Evolutionary conservation across 371 early-diverging fungal genomes (phyloP).

Genomic region (Thermomucor indicae-seudaticae): DNA sequence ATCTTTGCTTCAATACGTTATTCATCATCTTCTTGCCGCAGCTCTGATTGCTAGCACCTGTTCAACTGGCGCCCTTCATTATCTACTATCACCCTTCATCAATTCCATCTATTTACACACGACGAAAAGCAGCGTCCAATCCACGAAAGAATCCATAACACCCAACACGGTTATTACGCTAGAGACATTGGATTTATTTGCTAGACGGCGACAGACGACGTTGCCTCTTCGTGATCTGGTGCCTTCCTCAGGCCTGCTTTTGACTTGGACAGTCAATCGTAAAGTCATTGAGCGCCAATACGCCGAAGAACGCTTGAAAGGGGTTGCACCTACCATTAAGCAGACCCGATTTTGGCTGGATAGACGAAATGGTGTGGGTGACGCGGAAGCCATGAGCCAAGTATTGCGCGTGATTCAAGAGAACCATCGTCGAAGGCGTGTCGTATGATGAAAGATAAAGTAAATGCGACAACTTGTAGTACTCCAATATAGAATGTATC

Average conservation of each 20-base stretch:
- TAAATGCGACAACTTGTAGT: neutral
- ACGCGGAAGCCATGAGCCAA: conserved; percentile 28
- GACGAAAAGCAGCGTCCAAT: neutral
- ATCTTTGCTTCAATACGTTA: too few species aligned
- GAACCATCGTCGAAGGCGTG: conserved; percentile 17
- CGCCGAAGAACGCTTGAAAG: too few species aligned
- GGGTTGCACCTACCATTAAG: conserved; percentile 9
- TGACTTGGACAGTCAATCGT: conserved; percentile 36
- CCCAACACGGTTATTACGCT: conserved; percentile 36
- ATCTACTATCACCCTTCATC: conserved; percentile 39
- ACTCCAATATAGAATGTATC: neutral
- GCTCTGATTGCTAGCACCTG: conserved; percentile 40
- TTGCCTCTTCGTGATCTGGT: conserved; percentile 25
- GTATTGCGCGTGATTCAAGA: conserved; percentile 35
- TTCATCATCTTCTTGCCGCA: too few species aligned
- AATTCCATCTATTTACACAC: conserved; percentile 29
- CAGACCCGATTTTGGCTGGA: conserved; percentile 47
- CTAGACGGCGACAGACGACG: conserved; percentile 25
- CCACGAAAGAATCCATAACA: conserved; percentile 15
- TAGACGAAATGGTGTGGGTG: conserved; percentile 29
- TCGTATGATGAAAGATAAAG: conserved; percentile 15
- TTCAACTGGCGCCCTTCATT: conserved; percentile 44
- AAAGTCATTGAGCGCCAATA: too few species aligned
- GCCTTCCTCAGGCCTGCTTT: conserved; percentile 18
- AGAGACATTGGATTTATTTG: conserved; percentile 38